Conservation (phyloP, 345 rosid genomes). For the Aegle marmelos region DNA sequence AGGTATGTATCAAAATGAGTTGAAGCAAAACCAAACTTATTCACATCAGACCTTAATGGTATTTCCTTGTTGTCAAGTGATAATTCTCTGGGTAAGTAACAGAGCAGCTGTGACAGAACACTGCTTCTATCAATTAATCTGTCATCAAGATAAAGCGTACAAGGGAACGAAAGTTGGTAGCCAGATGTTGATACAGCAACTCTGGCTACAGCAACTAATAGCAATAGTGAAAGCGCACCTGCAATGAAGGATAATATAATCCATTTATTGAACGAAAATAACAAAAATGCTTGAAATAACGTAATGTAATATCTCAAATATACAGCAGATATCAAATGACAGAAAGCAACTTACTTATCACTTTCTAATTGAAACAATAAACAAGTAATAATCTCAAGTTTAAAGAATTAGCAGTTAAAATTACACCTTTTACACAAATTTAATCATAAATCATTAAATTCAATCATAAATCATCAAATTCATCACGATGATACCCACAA, state of each 20-base stretch:
- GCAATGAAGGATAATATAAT: slow-evolving; percentile 11
- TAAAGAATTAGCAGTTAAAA: neutral
- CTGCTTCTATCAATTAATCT: slow-evolving; percentile 23
- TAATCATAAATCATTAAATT: neutral
- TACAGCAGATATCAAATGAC: neutral
- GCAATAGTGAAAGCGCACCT: slow-evolving; percentile 37
- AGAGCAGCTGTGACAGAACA: slow-evolving; percentile 40
- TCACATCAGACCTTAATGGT: slow-evolving; percentile 55
- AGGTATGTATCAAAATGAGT: neutral
- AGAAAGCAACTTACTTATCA: neutral
- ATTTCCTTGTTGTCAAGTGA: slow-evolving; percentile 32
- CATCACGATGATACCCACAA: too few species aligned
- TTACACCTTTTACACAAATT: neutral
- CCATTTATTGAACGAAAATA: neutral
- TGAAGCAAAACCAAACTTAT: neutral
- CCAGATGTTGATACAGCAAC: slow-evolving; percentile 49
- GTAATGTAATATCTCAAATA: neutral
- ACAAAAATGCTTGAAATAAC: neutral
- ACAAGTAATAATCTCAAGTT: neutral
- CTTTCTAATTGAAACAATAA: neutral
- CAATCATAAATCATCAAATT: neutral
- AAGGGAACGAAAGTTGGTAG: slow-evolving; percentile 19
- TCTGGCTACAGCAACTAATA: slow-evolving; percentile 48
- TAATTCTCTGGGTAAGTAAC: slow-evolving; percentile 41
- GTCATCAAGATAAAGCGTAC: slow-evolving; percentile 13